Percentiles rank a stretch among this genome's conserved stretches.
These are phyloP conservation scores for Hypoxylon sp. DNA, from an alignment of 2,329 filamentous ascomycete genomes.

Conservation along the genomic window DNA sequence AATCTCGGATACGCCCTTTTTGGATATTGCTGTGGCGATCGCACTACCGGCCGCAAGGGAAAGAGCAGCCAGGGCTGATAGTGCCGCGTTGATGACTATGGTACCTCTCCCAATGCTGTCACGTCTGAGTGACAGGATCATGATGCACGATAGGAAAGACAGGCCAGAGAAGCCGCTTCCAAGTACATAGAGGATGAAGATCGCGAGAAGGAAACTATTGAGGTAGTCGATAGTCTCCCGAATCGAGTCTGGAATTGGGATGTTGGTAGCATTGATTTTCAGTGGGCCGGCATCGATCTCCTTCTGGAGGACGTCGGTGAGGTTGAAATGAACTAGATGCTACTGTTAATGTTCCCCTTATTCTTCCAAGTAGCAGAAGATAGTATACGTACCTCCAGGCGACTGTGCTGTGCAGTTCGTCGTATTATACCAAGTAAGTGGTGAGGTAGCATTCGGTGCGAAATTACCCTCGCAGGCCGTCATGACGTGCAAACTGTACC, in stretches of 20 bases:
- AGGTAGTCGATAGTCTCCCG: constrained; percentile 64
- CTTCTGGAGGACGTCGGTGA: constrained; percentile 63
- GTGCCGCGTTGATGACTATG: constrained; percentile 56
- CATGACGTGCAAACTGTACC: constrained; percentile 68
- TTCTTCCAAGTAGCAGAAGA: not conserved
- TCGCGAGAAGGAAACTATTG: constrained; percentile 63
- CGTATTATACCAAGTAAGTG: constrained; percentile 58
- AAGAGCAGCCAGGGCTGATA: constrained; percentile 57
- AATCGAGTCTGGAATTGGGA: constrained; percentile 63
- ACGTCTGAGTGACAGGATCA: constrained; percentile 51
- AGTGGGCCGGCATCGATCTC: constrained; percentile 63
- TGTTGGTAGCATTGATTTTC: constrained; percentile 60
- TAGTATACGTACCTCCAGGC: constrained; percentile 56
- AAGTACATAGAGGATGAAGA: constrained; percentile 66
- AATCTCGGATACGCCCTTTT: constrained; percentile 60
- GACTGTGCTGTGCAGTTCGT: constrained; percentile 62
- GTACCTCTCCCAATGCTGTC: constrained; percentile 38
- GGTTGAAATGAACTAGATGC: constrained; percentile 59
- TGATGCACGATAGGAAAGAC: constrained; percentile 59
- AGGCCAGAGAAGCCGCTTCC: constrained; percentile 60
- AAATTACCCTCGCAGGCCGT: constrained; percentile 63
- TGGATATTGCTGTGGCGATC: constrained; percentile 59
- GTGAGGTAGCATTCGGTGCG: constrained; percentile 60
- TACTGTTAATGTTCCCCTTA: constrained; percentile 15
- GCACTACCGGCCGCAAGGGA: constrained; percentile 61